Conservation (phyloP, 73 alveolate species). For the Stentor roeselii region DNA sequence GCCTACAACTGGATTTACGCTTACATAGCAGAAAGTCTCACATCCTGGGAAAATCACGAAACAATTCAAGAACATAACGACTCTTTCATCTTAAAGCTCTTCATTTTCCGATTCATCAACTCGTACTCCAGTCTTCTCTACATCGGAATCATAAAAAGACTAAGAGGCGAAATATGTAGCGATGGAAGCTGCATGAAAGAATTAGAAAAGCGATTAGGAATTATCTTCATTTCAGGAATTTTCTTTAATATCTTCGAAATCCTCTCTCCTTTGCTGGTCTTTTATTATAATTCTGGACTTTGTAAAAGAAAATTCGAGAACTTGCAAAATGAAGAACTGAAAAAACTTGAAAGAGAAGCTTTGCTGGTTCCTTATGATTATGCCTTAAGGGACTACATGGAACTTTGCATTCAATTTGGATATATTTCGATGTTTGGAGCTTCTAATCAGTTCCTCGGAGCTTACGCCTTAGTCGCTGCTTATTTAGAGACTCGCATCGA, state of each 20-base stretch:
- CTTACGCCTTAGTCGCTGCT: not conserved
- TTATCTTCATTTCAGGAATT: not conserved
- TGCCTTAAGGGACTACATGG: not conserved
- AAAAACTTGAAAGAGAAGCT: not conserved
- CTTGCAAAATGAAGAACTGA: not conserved
- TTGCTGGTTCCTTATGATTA: not conserved
- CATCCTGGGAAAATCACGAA: not conserved
- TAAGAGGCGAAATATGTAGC: no score
- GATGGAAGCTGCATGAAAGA: not conserved
- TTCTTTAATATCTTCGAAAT: not conserved
- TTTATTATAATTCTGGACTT: not conserved
- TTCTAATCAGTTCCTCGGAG: not conserved
- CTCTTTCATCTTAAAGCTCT: not conserved
- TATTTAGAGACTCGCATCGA: not conserved
- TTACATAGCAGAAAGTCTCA: not conserved
- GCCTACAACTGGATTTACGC: not conserved
- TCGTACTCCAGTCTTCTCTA: not conserved
- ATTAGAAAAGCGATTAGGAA: not conserved
- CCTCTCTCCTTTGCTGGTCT: not conserved
- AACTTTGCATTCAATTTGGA: not conserved
- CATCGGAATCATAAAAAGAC: not conserved
- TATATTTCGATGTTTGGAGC: not conserved
- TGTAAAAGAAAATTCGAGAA: not conserved
- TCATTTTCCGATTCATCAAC: not conserved
- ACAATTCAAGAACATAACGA: not conserved